These are phyloP conservation scores for Panicum miliaceum DNA, from an alignment of 176 grass and related monocot genomes.

Conservation along the genomic window DNA sequence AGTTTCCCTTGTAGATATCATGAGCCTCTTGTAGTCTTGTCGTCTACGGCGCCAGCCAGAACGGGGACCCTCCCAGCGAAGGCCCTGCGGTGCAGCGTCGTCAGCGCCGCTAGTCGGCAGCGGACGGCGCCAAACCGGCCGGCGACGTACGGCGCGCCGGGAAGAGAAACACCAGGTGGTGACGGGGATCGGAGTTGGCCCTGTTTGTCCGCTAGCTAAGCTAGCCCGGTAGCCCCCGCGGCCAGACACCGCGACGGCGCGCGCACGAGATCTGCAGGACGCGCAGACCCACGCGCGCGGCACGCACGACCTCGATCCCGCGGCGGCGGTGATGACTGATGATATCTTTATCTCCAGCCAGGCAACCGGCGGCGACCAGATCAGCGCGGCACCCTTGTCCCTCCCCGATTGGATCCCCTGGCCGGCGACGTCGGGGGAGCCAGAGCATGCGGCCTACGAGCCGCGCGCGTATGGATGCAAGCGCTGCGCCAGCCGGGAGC, in stretches of 20 bases:
- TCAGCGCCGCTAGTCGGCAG: conserved; percentile 1
- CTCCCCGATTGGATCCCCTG: conserved; percentile 6
- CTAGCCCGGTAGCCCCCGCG: neutral
- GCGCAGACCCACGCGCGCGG: neutral
- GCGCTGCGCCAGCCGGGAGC: neutral
- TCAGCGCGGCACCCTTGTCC: conserved; percentile 38
- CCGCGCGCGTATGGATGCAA: neutral
- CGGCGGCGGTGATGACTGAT: no score
- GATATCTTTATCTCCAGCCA: neutral
- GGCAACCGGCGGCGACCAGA: neutral
- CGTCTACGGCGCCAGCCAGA: no score
- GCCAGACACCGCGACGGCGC: neutral
- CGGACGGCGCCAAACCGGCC: conserved; percentile 13
- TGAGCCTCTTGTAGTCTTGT: no score
- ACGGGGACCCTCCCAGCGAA: no score
- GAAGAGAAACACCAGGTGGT: neutral
- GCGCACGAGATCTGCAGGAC: neutral
- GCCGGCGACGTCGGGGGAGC: conserved; percentile 13
- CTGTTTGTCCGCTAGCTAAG: neutral
- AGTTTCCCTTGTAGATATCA: no score
- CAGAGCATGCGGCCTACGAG: neutral
- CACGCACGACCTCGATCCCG: neutral
- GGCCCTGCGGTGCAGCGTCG: neutral
- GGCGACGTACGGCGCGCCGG: conserved; percentile 27
- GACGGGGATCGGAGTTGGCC: neutral